These are phyloP conservation scores for Pythium biforme DNA, from an alignment of 352 stramenopile species.

Conservation along the genomic window DNA sequence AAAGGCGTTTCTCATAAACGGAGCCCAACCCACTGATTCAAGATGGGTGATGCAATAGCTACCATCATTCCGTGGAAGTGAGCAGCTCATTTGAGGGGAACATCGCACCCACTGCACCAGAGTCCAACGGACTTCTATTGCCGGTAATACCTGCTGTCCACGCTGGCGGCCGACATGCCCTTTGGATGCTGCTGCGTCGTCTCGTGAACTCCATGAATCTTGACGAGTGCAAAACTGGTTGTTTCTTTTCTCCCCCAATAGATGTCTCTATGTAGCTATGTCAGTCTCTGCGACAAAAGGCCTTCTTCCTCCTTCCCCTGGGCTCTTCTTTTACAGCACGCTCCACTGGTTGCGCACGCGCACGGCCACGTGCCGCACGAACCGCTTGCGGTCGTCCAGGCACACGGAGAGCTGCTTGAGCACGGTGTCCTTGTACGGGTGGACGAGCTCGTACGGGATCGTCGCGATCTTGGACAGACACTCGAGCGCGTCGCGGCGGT, in stretches of 20 bases:
- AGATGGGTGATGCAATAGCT: neutral
- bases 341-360: conserved; percentile 91
- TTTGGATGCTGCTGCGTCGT: too few relatives aligned
- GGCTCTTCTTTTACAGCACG: conserved; percentile 76
- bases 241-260: too few relatives aligned
- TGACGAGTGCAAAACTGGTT: too few relatives aligned
- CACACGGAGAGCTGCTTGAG: conserved; percentile 70
- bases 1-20: neutral
- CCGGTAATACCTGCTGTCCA: too few relatives aligned
- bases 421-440: conserved; percentile 85
- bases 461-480: conserved; percentile 74
- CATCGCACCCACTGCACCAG: neutral
- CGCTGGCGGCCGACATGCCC: too few relatives aligned
- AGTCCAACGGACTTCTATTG: too few relatives aligned
- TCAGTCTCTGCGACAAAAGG: too few relatives aligned
- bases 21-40: neutral
- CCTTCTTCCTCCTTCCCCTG: neutral
- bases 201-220: neutral
- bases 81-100: neutral
- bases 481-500: conserved; percentile 72
- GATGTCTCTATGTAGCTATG: conserved; percentile 1
- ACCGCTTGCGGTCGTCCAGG: conserved; percentile 85
- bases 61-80: neutral
- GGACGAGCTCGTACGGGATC: conserved; percentile 86
- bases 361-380: conserved; percentile 84